A percentile compares a stretch with the other conserved stretches of the same genome.
Evolutionary conservation across 2,329 filamentous ascomycete species (phyloP).

Genomic region (Alternaria triticina): DNA sequence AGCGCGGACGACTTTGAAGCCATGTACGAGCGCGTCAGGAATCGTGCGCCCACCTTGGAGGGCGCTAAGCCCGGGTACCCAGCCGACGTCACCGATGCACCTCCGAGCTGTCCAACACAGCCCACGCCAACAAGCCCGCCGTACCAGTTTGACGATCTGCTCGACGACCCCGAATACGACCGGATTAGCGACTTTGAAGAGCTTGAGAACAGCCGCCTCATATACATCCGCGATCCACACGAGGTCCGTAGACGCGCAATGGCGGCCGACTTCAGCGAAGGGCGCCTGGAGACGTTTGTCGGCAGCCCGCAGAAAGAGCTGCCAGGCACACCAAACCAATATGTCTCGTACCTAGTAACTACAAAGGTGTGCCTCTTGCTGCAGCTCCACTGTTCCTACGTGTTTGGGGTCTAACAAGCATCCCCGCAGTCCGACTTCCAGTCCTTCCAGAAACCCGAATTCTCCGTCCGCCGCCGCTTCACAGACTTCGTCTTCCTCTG

Average conservation of each 20-base stretch:
- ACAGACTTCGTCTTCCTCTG: slow-evolving; percentile 98
- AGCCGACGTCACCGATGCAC: slow-evolving; percentile 25
- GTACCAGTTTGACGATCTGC: slow-evolving; percentile 7
- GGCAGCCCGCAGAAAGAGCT: slow-evolving; percentile 89
- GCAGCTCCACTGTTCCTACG: background rate
- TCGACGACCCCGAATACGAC: slow-evolving; percentile 24
- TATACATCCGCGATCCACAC: slow-evolving; percentile 4
- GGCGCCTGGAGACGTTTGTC: slow-evolving; percentile 83
- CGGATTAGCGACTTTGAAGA: slow-evolving; percentile 15
- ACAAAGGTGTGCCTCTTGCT: slow-evolving; percentile 69
- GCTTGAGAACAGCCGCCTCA: slow-evolving; percentile 10
- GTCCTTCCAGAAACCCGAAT: slow-evolving; percentile 83
- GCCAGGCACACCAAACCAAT: slow-evolving; percentile 94
- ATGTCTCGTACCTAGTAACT: slow-evolving; percentile 93
- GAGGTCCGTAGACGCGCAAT: slow-evolving; percentile 31
- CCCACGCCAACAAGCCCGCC: slow-evolving; percentile 4
- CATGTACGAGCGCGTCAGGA: slow-evolving; percentile 12
- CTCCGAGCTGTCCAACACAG: slow-evolving; percentile 8
- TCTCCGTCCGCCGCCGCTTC: slow-evolving; percentile 85
- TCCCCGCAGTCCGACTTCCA: slow-evolving; percentile 82
- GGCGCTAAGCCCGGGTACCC: slow-evolving; percentile 6
- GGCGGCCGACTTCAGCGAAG: slow-evolving; percentile 57
- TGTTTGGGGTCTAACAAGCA: slow-evolving; percentile 12
- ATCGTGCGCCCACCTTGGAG: slow-evolving; percentile 1
- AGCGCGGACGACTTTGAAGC: slow-evolving; percentile 2